A percentile compares a stretch with the other conserved stretches of the same genome.
Evolutionary conservation across 805 yeast genomes (phyloP).

Genomic region (Osmozyma mogii): DNA sequence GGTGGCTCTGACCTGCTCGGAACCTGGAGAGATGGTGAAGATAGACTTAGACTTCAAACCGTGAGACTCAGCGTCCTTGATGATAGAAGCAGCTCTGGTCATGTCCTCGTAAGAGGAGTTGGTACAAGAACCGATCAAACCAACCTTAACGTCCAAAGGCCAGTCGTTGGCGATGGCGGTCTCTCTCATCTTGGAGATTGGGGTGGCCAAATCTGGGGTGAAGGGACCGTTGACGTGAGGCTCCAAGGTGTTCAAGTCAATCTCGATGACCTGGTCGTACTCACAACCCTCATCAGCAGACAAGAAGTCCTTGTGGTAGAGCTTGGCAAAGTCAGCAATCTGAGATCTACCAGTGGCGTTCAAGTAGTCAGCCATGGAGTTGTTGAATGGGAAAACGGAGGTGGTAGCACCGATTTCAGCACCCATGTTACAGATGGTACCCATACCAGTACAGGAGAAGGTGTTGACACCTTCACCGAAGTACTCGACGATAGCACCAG

Average conservation of each 20-base stretch:
- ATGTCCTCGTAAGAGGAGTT: conserved; percentile 98
- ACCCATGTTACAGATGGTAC: conserved; percentile 99
- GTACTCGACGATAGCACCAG: conserved; percentile 94
- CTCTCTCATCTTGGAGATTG: conserved; percentile 78
- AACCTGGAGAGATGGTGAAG: conserved; percentile 95
- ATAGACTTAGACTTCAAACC: conserved; percentile 90
- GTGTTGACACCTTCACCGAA: conserved; percentile 92
- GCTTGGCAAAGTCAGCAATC: conserved; percentile 73
- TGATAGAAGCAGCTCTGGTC: conserved; percentile 92
- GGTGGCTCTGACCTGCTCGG: conserved; percentile 97
- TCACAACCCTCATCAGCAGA: conserved; percentile 88
- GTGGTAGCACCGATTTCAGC: conserved; percentile 99
- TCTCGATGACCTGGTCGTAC: conserved; percentile 89
- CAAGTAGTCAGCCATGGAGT: conserved; percentile 80
- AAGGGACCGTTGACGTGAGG: conserved; percentile 97
- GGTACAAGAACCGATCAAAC: conserved; percentile 97
- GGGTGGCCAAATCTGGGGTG: conserved; percentile 97
- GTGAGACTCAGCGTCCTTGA: conserved; percentile 80
- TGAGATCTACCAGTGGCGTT: conserved; percentile 78
- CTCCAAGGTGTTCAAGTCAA: conserved; percentile 82
- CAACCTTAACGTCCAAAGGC: conserved; percentile 91
- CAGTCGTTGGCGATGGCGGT: conserved; percentile 79
- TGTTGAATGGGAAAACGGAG: conserved; percentile 93
- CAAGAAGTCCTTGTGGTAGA: conserved; percentile 56
- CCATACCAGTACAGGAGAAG: conserved; percentile 97